Base-by-base conservation (phyloP, 1,139 yeast genomes). In the Candida sp. region DNA sequence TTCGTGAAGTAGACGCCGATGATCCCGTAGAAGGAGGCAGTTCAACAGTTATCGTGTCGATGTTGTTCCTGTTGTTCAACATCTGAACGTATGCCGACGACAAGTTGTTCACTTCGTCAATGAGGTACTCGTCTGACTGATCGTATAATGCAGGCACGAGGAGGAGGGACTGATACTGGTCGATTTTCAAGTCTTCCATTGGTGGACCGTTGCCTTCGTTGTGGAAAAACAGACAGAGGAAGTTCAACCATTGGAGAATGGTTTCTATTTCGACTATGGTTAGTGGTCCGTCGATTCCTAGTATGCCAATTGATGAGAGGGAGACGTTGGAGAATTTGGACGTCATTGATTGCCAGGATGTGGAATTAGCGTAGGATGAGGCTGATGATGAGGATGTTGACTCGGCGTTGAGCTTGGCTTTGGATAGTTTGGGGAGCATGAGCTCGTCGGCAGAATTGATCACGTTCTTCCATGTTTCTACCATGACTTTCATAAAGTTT, bases 151-250 rank as follows among this genome's bases (percentile, higher is more conserved):
- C 85, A 1, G 93, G 91, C 17, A 89, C 74, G 25, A 88, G 69
- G 54, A 86, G 69, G 25, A 90, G 66, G 34, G 85, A 80, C 63
- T 88, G 91, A 63, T 87, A 89, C 39, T 80, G 80, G 44, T 80
- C 83, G 51, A 84, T 83, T 57, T 85, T 86, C 60, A 90, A 70
- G 8, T 81, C 83, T 55, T 81, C 85, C 40, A 89, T 63, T 0
- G 92, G 81, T 0, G 96, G 96, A 0, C 97, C 97, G 47, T 87
- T 88, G 0, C 97, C 97, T 51, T 82, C 86, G 61, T 89, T 87
- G 63, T 90, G 85, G 69, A 91, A 90, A 63, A 90, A 90, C 54
- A 85, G 91, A 54, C 87, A 83, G 35, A 90, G 69, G 8, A 86
- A 77, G 49, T 83, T 77, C 25, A 89, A 67, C 97, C 97, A 91